Evolutionary conservation across 176 grass and related monocot species (phyloP), one percentile per base, ranked within the genome.

Genomic region (Oryza punctata): DNA sequence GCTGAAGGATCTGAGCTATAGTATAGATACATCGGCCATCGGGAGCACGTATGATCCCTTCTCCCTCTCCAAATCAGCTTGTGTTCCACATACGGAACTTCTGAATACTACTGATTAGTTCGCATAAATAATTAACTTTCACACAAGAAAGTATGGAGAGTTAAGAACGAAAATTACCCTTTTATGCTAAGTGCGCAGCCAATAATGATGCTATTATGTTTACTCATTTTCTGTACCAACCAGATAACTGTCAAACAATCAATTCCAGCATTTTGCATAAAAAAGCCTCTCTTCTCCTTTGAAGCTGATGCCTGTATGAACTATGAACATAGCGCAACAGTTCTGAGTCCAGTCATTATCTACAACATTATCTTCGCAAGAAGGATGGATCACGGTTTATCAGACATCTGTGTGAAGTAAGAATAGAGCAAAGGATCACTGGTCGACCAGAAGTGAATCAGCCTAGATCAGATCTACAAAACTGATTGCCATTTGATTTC

Each of bases 321-420:
- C 71, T 89, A 89, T 72, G 41, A 59, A 85, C 43, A 89, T 45
- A 41, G 70, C 38, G 24, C n/a, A 50, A 10, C 59, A 41, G 14
- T 38, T 76, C 16, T 65, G 67, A 33, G 18, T 35, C 67, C 14
- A 28, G 38, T 16, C 2, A 26, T 24, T 6, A 64, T 40, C 40
- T 49, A 77, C 21, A 81, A 65, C 47, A 11, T 45, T 85, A 47
- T 9, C 49, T 43, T 61, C 57, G 11, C 82, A 30, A 29, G 10
- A 23, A 32, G 76, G 76, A 63, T 70, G 28, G 6, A 65, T 19
- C 37, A 63, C 4, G 29, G 30, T 37, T 70, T 50, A 24, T 75
- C 60, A 52, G 61, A 23, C 10, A 24, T 24, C n/a, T 15, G 7
- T 49, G 70, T 9, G 15, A 79, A 26, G 29, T 0, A 72, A 63